A percentile compares a stretch with the other conserved stretches of the same genome.
These are phyloP conservation scores for Fusarium sp. DNA, from an alignment of 2,329 filamentous ascomycete species.

Conservation along the genomic window DNA sequence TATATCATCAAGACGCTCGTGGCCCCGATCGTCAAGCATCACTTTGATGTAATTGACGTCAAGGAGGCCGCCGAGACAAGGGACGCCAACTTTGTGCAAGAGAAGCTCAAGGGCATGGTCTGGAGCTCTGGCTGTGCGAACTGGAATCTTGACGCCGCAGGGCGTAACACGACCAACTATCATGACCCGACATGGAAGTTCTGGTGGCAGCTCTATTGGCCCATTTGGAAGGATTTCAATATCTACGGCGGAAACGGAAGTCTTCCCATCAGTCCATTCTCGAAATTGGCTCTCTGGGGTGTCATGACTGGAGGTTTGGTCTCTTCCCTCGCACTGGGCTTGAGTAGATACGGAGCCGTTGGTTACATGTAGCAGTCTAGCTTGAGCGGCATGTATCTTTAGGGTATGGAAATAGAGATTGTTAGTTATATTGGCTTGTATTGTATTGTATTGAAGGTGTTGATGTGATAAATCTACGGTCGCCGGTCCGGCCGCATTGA, in stretches of 20 bases:
- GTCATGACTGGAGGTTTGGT: neutral
- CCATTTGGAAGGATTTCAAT: neutral
- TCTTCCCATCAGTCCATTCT: neutral
- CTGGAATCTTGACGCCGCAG: constrained; percentile 1
- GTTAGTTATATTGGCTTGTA: neutral
- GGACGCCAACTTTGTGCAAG: neutral
- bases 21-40: neutral
- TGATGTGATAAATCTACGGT: neutral
- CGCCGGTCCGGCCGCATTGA: neutral
- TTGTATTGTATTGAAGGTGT: neutral
- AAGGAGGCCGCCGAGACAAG: neutral
- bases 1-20: neutral
- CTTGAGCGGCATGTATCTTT: neutral
- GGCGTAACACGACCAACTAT: neutral
- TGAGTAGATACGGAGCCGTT: neutral
- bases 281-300: neutral
- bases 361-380: neutral
- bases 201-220: neutral
- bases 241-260: neutral
- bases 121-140: constrained; percentile 3
- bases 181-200: neutral
- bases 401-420: neutral
- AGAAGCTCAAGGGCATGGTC: neutral
- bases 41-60: neutral
- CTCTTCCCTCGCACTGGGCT: neutral